These are phyloP conservation scores for Radiomyces spectabilis DNA, from an alignment of 192 early-diverging fungal genomes.

Conservation along the genomic window DNA sequence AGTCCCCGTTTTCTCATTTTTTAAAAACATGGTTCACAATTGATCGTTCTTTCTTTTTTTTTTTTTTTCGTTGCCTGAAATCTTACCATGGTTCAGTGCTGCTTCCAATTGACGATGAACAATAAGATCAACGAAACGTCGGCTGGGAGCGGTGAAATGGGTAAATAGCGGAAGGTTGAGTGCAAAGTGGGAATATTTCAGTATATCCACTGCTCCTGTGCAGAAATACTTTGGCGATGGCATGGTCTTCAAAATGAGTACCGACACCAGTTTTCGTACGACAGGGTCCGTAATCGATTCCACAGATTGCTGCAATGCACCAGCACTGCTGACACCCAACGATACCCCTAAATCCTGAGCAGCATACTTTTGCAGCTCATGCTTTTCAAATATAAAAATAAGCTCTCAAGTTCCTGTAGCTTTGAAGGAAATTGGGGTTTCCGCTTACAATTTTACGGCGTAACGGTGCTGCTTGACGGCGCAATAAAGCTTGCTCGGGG, in stretches of 20 bases:
- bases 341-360: slow-evolving; percentile 61
- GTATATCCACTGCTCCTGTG: slow-evolving; percentile 71
- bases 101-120: slow-evolving; percentile 88
- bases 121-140: slow-evolving; percentile 92
- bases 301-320: slow-evolving; percentile 46
- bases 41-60: neutral
- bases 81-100: slow-evolving; percentile 21
- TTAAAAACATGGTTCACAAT: neutral
- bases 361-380: slow-evolving; percentile 47
- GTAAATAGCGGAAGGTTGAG: slow-evolving; percentile 88
- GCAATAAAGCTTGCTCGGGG: slow-evolving; percentile 89
- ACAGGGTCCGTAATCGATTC: slow-evolving; percentile 52
- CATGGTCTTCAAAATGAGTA: slow-evolving; percentile 82
- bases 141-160: slow-evolving; percentile 95
- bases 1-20: neutral
- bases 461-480: slow-evolving; percentile 69
- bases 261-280: slow-evolving; percentile 71
- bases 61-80: neutral
- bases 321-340: slow-evolving; percentile 59
- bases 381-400: slow-evolving; percentile 5
- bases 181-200: slow-evolving; percentile 85
- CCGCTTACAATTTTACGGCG: slow-evolving; percentile 32
- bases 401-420: neutral
- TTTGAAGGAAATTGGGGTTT: neutral
- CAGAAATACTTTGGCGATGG: slow-evolving; percentile 98